Conservation (phyloP, 768 basidiomycete species). For the Baorangia bicolor region DNA sequence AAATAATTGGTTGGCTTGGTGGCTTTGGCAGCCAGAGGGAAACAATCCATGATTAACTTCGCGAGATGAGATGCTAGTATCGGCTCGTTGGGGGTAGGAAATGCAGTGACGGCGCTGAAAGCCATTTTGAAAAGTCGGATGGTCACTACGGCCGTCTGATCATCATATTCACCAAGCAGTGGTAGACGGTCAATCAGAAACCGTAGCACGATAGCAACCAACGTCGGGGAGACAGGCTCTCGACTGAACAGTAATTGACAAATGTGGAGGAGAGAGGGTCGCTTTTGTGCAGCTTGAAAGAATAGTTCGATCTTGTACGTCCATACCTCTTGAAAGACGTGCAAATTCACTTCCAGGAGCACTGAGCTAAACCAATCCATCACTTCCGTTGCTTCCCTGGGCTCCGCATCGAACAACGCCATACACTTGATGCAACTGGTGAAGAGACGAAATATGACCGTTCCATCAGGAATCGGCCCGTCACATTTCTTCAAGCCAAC, state of each 20-base stretch:
- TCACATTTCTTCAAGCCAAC: constrained; percentile 76
- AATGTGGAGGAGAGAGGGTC: constrained; percentile 77
- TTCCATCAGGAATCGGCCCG: constrained; percentile 77
- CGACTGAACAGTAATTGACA: constrained; percentile 81
- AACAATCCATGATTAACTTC: constrained; percentile 93
- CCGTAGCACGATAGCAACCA: constrained; percentile 85
- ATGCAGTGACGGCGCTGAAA: constrained; percentile 79
- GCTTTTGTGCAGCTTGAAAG: constrained; percentile 74
- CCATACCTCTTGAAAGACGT: constrained; percentile 97
- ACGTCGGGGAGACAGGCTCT: constrained; percentile 72
- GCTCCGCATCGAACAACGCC: constrained; percentile 74
- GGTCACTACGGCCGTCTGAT: constrained; percentile 76
- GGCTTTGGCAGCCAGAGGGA: constrained; percentile 90
- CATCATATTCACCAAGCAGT: constrained; percentile 81
- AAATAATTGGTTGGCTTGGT: constrained; percentile 91
- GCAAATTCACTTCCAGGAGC: constrained; percentile 79
- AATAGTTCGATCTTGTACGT: constrained; percentile 90
- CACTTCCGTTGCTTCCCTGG: constrained; percentile 70
- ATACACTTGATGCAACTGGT: constrained; percentile 82
- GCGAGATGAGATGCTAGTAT: constrained; percentile 93
- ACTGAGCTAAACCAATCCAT: constrained; percentile 79
- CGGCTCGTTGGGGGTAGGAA: constrained; percentile 77
- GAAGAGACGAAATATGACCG: constrained; percentile 85
- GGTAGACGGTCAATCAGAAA: constrained; percentile 83
- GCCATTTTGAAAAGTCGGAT: constrained; percentile 95